These are phyloP conservation scores for Xylaria sp. DNA, from an alignment of 2,329 filamentous ascomycete genomes.

Conservation along the genomic window DNA sequence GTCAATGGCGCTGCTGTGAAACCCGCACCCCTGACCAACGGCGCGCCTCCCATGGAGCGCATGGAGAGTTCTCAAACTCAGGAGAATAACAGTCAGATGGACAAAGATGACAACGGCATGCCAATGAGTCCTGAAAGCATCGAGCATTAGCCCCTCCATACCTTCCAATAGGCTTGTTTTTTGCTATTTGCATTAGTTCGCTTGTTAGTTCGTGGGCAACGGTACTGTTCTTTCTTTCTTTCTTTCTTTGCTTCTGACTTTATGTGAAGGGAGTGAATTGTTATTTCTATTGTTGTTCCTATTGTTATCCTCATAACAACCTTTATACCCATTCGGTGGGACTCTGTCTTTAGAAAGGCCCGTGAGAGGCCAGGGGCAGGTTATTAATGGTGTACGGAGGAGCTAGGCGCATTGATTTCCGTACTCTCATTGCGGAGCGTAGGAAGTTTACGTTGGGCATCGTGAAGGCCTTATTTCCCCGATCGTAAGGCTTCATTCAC, in stretches of 20 bases:
- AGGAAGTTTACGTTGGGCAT: background rate
- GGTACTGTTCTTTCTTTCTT: too few relatives aligned
- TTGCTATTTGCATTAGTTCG: background rate
- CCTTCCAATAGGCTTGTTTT: background rate
- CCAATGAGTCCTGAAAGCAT: conserved; percentile 76
- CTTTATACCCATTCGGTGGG: conserved; percentile 22
- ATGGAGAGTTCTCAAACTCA: conserved; percentile 54
- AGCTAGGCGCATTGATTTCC: conserved; percentile 16
- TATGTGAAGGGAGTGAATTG: background rate
- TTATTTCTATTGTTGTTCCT: background rate
- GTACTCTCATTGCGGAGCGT: conserved; percentile 9
- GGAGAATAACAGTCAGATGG: conserved; percentile 57
- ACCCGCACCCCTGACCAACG: conserved; percentile 35
- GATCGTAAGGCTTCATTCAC: conserved; percentile 1
- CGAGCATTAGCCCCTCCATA: conserved; percentile 35
- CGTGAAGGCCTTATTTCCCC: background rate
- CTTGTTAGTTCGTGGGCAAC: background rate
- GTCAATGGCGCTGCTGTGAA: conserved; percentile 32
- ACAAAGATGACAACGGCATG: conserved; percentile 68
- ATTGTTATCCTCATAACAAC: conserved; percentile 10
- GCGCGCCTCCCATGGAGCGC: conserved; percentile 50
- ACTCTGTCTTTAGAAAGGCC: conserved; percentile 18
- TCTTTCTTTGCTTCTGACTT: background rate
- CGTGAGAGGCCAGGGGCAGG: conserved; percentile 3
- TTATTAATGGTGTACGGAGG: conserved; percentile 3